Base-by-base conservation (phyloP, 1,284 basidiomycete species). In the Leccinum proliferum region DNA sequence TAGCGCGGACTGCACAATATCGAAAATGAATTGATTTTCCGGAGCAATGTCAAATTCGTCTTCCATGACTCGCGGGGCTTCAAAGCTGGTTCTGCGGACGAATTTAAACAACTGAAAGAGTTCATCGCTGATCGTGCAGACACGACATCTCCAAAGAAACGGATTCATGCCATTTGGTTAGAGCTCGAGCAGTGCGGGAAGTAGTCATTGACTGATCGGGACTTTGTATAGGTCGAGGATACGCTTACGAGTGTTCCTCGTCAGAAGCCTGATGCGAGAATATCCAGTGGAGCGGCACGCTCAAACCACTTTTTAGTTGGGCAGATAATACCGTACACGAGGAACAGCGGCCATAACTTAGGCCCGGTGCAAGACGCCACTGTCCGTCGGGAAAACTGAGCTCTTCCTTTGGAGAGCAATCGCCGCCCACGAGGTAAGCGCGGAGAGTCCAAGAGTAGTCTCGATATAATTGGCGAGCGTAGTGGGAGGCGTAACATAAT, bases 291-390 rank as follows among this genome's bases (percentile, higher is more conserved):
- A 18, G 48, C 32, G 37, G 11, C 39, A 48, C 37, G 48, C 11
- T 25, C 4, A n/a, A 14, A 6, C 62, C 52, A 52, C 53, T 7
- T 18, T 34, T 41, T 58, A 21, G 57, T 46, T 7, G 34, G 21
- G 8, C 39, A 46, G 58, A 65, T 21, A 64, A 48, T 5, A 8
- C 15, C 52, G 8, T 41, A 57, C 41, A 14, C 37, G 32, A 60
- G 69, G 58, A 60, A 69, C 6, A 67, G 21, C 5, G 71, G 69
- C 71, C 69, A 70, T 10, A 72, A 61, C 25, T 25, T 25, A 25
- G 0, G 18, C 2, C 32, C 68, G 63, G 8, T 8, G 58, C 50
- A 62, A 58, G 60, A 60, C 11, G 25, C 32, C 32, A 43, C 63
- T 62, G 29, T 41, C 21, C 9, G 9, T 21, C 32, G 50, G 52